Evolutionary conservation across 179 eudicot species (phyloP).

Genomic region (Silene vulgaris): DNA sequence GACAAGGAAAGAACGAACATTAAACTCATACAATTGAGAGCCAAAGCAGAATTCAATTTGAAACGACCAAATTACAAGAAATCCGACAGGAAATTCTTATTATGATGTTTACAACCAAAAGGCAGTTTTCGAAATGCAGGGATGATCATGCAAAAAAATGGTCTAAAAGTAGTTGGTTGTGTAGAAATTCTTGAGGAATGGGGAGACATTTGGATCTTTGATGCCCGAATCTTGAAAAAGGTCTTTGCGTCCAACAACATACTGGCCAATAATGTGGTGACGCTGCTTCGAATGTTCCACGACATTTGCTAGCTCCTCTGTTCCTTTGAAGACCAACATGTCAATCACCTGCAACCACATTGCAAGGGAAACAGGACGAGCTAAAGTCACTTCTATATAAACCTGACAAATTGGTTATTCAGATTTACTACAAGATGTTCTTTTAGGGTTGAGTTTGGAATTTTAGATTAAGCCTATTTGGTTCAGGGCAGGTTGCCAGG

Average conservation of each 20-base stretch:
- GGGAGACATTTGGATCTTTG: constrained; percentile 58
- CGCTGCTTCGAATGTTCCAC: constrained; percentile 87
- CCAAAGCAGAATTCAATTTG: constrained; percentile 13
- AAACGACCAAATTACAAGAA: constrained; percentile 17
- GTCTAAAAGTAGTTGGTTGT: constrained; percentile 56
- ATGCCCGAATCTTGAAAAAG: constrained; percentile 48
- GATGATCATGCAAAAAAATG: constrained; percentile 17
- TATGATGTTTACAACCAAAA: constrained; percentile 14
- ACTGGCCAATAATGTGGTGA: constrained; percentile 82
- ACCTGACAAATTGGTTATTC: background rate
- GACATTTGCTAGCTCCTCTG: constrained; percentile 66
- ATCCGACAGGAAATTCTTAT: constrained; percentile 23
- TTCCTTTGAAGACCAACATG: constrained; percentile 73
- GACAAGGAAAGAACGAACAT: constrained; percentile 7
- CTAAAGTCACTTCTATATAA: background rate
- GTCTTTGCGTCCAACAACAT: constrained; percentile 58
- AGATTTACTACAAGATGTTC: background rate
- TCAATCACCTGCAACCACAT: constrained; percentile 64
- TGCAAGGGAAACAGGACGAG: background rate
- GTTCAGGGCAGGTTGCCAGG: background rate
- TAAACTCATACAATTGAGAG: constrained; percentile 17
- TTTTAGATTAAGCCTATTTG: background rate
- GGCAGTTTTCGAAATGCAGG: background rate
- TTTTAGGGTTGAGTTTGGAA: background rate
- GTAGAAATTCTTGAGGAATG: constrained; percentile 69